phyloP scores from a whole-genome alignment of 2,329 filamentous ascomycete genomes.

The Fonsecaea erecta region DNA sequence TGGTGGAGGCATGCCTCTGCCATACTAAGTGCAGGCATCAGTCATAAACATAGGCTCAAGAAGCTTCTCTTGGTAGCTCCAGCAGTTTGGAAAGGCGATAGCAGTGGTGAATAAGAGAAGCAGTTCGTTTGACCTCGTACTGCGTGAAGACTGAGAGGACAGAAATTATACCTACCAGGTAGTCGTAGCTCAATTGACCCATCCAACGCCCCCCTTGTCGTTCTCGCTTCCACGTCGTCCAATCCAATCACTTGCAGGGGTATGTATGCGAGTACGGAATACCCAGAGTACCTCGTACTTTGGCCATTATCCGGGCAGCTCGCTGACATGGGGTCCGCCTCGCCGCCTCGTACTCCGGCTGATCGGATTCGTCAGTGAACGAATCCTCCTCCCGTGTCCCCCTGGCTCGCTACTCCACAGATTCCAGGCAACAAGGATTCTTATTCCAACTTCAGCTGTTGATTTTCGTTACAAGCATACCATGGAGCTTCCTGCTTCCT shows the following conservation, averaged over 20 bases:
- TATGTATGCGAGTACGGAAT: neutral
- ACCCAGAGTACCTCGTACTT: no score
- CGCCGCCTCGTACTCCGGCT: neutral
- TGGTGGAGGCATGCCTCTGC: neutral
- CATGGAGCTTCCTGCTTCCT: neutral
- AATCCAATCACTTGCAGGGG: neutral
- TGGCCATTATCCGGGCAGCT: neutral
- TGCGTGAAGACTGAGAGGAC: neutral
- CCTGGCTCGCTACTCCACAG: neutral
- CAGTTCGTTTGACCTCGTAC: neutral
- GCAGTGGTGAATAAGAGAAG: neutral
- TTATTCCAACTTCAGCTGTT: neutral
- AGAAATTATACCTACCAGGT: neutral
- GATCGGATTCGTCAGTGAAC: neutral
- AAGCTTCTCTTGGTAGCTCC: neutral
- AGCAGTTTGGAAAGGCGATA: neutral
- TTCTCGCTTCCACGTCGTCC: neutral
- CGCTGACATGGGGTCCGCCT: neutral
- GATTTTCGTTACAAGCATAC: neutral
- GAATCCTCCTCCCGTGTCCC: neutral
- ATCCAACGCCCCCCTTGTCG: no score
- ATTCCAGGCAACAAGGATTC: neutral
- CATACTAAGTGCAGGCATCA: neutral
- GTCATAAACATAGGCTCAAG: neutral
- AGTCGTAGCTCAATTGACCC: no score